Evolutionary conservation across 1,139 yeast genomes (phyloP).

Genomic region (Saccharomyces hybrid): DNA sequence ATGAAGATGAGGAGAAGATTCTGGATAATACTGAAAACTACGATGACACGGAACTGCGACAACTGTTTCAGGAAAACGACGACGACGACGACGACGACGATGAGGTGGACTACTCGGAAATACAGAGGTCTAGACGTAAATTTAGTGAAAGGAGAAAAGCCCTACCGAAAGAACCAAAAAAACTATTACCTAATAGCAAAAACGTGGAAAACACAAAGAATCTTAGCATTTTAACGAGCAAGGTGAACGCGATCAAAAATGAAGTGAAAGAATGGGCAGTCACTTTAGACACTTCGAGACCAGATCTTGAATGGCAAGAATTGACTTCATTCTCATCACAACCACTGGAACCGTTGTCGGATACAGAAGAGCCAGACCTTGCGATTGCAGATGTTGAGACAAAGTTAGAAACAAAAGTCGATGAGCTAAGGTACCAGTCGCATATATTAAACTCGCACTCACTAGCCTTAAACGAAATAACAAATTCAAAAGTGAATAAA

Average conservation of each 20-base stretch:
- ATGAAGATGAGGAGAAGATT: conserved; percentile 8
- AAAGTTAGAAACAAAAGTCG: conserved; percentile 13
- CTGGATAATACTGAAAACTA: conserved; percentile 7
- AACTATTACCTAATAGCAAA: conserved; percentile 25
- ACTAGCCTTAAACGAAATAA: conserved; percentile 6
- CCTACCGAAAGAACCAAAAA: background rate
- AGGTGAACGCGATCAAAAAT: conserved; percentile 17
- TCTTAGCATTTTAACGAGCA: conserved; percentile 18
- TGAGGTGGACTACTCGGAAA: conserved; percentile 6
- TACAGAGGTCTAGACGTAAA: background rate
- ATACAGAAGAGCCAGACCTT: background rate
- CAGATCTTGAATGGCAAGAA: conserved; percentile 17
- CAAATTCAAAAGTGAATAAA: background rate
- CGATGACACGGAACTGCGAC: conserved; percentile 12
- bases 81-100: conserved; percentile 8
- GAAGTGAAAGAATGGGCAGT: conserved; percentile 27
- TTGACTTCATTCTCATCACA: background rate
- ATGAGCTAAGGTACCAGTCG: conserved; percentile 12
- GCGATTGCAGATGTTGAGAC: conserved; percentile 6
- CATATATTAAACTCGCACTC: conserved; percentile 13
- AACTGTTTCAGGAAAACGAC: conserved; percentile 5
- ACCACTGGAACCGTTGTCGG: background rate
- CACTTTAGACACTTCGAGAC: conserved; percentile 16
- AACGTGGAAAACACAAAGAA: conserved; percentile 29
- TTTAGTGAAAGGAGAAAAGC: conserved; percentile 4